Percentiles rank a stretch among this genome's conserved stretches.
phyloP scores from a whole-genome alignment of 345 rosid genomes.

The Rhodamnia argentea region DNA sequence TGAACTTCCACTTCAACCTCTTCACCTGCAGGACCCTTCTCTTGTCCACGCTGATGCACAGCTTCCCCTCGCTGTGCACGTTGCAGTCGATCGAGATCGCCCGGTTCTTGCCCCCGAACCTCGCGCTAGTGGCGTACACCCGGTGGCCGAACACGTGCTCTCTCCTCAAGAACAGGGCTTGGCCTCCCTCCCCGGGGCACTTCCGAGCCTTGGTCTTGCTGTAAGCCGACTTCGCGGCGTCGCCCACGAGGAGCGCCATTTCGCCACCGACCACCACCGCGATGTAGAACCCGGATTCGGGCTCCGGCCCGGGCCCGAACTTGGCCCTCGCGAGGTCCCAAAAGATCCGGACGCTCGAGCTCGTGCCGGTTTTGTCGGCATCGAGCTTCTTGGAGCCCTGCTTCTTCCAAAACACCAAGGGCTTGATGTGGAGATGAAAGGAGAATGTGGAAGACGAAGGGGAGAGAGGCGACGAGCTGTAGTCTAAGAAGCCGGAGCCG shows the following conservation, averaged over 20 bases:
- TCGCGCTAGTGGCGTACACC: constrained; percentile 52
- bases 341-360: constrained; percentile 27
- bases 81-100: constrained; percentile 64
- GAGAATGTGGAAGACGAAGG: constrained; percentile 38
- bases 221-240: constrained; percentile 47
- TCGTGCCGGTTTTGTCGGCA: neutral
- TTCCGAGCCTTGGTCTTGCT: constrained; percentile 33
- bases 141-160: constrained; percentile 72
- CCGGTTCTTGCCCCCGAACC: constrained; percentile 63
- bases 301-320: constrained; percentile 82
- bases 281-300: constrained; percentile 67
- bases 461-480: constrained; percentile 3
- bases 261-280: constrained; percentile 67
- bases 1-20: constrained; percentile 80
- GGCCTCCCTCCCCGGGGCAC: constrained; percentile 19
- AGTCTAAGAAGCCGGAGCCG: constrained; percentile 15
- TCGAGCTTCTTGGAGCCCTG: constrained; percentile 50
- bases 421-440: constrained; percentile 62
- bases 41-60: constrained; percentile 50
- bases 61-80: constrained; percentile 45
- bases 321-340: constrained; percentile 79
- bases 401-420: constrained; percentile 71
- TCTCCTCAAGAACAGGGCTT: constrained; percentile 53
- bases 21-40: constrained; percentile 56
- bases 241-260: constrained; percentile 68